These are phyloP conservation scores for Cutaneotrichosporon curvatum DNA, from an alignment of 1,284 basidiomycete species.

Conservation along the genomic window DNA sequence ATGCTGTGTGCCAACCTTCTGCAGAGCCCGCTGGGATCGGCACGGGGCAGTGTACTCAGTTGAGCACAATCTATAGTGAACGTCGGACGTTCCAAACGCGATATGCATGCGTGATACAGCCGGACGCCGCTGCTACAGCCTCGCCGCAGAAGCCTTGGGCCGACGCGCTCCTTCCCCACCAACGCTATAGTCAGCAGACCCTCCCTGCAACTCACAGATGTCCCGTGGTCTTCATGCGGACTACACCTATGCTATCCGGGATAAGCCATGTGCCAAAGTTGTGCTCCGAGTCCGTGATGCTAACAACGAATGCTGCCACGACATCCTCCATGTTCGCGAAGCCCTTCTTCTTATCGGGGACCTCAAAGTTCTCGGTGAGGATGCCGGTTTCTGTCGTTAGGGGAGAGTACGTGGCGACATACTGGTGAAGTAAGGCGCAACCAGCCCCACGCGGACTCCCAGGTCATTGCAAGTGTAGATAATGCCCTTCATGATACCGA, in stretches of 20 bases:
- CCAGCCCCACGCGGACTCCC: slow-evolving; percentile 8
- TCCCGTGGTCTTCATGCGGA: slow-evolving; percentile 10
- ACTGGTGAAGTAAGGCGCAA: slow-evolving; percentile 18
- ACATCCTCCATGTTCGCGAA: slow-evolving; percentile 15
- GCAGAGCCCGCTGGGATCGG: too few species aligned
- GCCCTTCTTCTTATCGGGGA: slow-evolving; percentile 11
- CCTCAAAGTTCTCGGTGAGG: slow-evolving; percentile 10
- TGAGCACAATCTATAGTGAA: too few species aligned
- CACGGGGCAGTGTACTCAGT: too few species aligned
- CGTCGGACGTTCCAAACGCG: too few species aligned
- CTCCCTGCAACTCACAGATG: slow-evolving; percentile 5
- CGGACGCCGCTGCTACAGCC: too few species aligned
- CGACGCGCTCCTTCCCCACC: slow-evolving; percentile 12
- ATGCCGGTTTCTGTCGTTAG: slow-evolving; percentile 12
- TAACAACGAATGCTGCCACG: slow-evolving; percentile 9
- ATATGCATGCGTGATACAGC: too few species aligned
- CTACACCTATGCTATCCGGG: slow-evolving; percentile 15
- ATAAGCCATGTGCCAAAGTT: slow-evolving; percentile 15
- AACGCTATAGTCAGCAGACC: slow-evolving; percentile 6
- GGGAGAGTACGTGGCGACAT: too few species aligned
- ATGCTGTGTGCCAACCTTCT: too few species aligned
- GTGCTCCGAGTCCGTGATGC: slow-evolving; percentile 11
- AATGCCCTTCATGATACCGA: slow-evolving; percentile 14
- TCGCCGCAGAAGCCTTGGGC: too few species aligned
- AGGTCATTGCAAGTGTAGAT: slow-evolving; percentile 1